Percentiles rank a stretch among this genome's conserved stretches.
phyloP scores from a whole-genome alignment of 305 asterid genomes.

The Ilex paraguariensis region DNA sequence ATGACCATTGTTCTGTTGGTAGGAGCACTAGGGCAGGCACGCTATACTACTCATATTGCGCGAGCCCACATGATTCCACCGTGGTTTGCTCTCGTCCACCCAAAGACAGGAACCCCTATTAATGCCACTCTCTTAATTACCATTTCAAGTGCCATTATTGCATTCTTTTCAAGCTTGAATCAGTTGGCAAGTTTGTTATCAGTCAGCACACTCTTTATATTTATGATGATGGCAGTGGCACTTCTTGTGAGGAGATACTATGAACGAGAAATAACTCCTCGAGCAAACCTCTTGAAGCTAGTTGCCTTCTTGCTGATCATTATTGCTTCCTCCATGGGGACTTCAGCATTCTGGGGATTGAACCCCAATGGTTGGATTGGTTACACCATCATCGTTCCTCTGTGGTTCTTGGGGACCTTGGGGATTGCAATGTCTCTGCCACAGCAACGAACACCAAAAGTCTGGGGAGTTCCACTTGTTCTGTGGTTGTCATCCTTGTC shows the following conservation, averaged over 20 bases:
- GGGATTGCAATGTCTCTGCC: not conserved
- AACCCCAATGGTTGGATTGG: not conserved
- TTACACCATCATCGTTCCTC: not conserved
- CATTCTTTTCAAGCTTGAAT: conserved; percentile 54
- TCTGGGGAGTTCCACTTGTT: no score
- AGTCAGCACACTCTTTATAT: not conserved
- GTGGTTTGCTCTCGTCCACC: conserved; percentile 70
- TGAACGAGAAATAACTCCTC: not conserved
- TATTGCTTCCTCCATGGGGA: not conserved
- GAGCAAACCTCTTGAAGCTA: not conserved
- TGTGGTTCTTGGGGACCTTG: not conserved
- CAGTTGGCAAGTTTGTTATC: conserved; percentile 46
- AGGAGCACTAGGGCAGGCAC: no score
- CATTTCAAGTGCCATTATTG: conserved; percentile 38
- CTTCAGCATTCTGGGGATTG: not conserved
- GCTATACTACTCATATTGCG: no score
- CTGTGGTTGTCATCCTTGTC: no score
- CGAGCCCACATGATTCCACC: conserved; percentile 62
- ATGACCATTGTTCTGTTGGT: no score
- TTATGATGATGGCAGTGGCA: not conserved
- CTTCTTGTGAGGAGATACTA: not conserved
- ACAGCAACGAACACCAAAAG: not conserved
- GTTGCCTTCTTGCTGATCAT: not conserved
- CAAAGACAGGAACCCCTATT: conserved; percentile 59
- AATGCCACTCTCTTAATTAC: conserved; percentile 51